Conservation (phyloP, 148 eudicot genomes). For the Chenopodium quinoa region DNA sequence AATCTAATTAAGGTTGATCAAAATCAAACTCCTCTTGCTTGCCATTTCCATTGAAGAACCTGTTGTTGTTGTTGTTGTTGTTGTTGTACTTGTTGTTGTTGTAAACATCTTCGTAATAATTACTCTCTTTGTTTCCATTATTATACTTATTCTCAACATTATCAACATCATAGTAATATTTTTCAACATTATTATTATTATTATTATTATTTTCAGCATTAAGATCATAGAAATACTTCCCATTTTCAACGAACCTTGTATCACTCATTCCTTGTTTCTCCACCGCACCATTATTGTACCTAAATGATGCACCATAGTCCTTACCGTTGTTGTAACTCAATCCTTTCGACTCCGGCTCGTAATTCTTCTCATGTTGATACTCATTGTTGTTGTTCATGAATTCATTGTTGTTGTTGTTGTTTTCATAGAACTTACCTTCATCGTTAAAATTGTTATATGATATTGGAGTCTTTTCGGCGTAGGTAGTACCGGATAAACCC, state of each 20-base stretch:
- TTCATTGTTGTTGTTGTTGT: constrained; percentile 10
- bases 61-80: constrained; percentile 1
- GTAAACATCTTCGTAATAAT: constrained; percentile 19
- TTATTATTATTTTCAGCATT: constrained; percentile 30
- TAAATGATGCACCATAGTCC: not conserved
- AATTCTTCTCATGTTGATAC: not conserved
- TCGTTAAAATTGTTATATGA: too few relatives aligned
- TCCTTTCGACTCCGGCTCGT: not conserved
- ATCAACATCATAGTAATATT: constrained; percentile 48
- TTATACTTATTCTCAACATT: constrained; percentile 28
- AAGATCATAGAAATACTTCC: constrained; percentile 56
- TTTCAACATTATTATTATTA: constrained; percentile 36
- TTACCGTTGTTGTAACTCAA: not conserved
- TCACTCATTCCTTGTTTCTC: constrained; percentile 84
- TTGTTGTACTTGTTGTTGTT: constrained; percentile 6
- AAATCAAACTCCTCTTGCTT: constrained; percentile 33
- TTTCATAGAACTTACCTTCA: too few relatives aligned
- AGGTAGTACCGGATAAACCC: constrained; percentile 15
- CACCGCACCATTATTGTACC: constrained; percentile 24
- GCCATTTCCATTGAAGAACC: constrained; percentile 25
- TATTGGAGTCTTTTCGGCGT: too few relatives aligned
- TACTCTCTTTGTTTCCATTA: constrained; percentile 10
- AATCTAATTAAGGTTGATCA: constrained; percentile 28
- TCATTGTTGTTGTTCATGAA: not conserved
- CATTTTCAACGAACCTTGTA: constrained; percentile 72